These are phyloP conservation scores for Xylariaceae sp. DNA, from an alignment of 2,329 filamentous ascomycete species.

Conservation along the genomic window DNA sequence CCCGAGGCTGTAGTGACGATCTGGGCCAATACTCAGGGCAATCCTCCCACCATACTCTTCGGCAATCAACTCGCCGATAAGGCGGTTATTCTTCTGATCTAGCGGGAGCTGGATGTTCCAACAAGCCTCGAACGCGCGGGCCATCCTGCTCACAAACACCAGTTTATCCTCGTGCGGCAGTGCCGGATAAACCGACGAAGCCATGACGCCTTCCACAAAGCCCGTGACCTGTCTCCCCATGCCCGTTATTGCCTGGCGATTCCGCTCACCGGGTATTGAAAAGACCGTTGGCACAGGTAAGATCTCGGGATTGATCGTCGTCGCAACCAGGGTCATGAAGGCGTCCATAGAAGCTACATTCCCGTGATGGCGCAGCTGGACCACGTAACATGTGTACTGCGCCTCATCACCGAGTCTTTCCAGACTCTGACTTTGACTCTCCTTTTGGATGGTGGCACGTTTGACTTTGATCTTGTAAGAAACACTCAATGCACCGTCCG, in stretches of 20 bases:
- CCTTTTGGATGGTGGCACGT: no score
- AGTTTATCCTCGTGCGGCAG: conserved; percentile 16
- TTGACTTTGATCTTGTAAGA: conserved; percentile 1
- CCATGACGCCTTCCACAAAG: conserved; percentile 1
- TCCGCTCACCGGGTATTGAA: conserved; percentile 2
- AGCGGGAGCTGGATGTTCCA: conserved; percentile 19
- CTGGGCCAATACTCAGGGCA: conserved; percentile 14
- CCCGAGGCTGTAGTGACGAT: conserved; percentile 17
- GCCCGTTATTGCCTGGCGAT: no score
- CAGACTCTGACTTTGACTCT: no score
- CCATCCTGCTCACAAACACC: conserved; percentile 16
- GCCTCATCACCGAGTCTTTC: no score
- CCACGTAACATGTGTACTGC: background rate
- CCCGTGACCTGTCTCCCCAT: conserved; percentile 2
- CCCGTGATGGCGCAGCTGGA: conserved; percentile 2
- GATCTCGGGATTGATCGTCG: background rate
- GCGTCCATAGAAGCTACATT: conserved; percentile 2
- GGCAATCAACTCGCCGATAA: conserved; percentile 19
- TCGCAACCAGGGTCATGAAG: background rate
- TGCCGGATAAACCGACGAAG: background rate
- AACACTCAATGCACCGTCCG: conserved; percentile 2
- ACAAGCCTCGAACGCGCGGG: conserved; percentile 19
- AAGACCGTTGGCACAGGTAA: conserved; percentile 1
- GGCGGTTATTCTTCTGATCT: conserved; percentile 7
- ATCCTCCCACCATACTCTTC: conserved; percentile 8